These are phyloP conservation scores for Botrytis elliptica DNA, from an alignment of 2,329 filamentous ascomycete genomes.

Conservation along the genomic window DNA sequence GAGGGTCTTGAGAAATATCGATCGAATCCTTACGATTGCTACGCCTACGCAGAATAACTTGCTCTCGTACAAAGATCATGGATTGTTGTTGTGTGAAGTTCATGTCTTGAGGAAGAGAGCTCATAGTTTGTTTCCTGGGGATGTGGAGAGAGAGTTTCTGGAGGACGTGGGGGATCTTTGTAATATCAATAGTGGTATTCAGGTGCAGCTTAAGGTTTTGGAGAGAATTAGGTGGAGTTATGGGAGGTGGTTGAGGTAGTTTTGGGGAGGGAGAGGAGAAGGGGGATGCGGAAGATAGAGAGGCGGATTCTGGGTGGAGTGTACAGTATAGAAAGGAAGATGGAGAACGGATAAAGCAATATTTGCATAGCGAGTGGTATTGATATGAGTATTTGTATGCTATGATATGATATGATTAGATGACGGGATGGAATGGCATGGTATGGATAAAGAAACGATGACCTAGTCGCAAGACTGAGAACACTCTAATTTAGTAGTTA, in stretches of 20 bases:
- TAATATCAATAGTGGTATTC: slow-evolving; percentile 73
- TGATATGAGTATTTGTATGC: neutral
- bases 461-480: slow-evolving; percentile 6
- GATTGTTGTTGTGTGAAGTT: slow-evolving; percentile 83
- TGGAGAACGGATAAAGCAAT: neutral
- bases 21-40: slow-evolving; percentile 71
- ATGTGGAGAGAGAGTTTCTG: slow-evolving; percentile 79
- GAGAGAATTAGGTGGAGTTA: slow-evolving; percentile 90
- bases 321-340: slow-evolving; percentile 5
- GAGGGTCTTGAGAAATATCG: slow-evolving; percentile 81
- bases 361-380: slow-evolving; percentile 7
- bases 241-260: slow-evolving; percentile 62
- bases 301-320: neutral
- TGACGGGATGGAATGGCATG: neutral
- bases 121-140: slow-evolving; percentile 64
- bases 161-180: slow-evolving; percentile 85
- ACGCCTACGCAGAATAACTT: slow-evolving; percentile 70
- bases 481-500: neutral
- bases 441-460: neutral
- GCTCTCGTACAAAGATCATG: slow-evolving; percentile 89
- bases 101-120: slow-evolving; percentile 75
- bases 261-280: neutral
- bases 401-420: slow-evolving; percentile 9
- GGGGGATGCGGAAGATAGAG: too few species aligned
- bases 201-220: slow-evolving; percentile 74